Conservation (phyloP, 106 monocot genomes). For the Allium fistulosum region DNA sequence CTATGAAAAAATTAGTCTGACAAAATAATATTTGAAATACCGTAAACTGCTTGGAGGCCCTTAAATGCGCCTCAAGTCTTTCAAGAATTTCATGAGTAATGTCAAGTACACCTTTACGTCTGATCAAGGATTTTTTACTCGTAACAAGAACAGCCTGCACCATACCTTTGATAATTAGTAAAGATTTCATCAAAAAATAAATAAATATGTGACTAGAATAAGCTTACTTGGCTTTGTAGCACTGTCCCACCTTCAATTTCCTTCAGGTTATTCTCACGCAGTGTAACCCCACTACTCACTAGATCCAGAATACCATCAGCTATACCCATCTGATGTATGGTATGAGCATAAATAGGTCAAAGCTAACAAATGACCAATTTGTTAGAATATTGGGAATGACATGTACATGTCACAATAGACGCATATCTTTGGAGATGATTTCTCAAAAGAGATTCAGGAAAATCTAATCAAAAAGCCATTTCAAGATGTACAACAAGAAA, state of each 20-base stretch:
- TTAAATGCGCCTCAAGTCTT: slow-evolving; percentile 90
- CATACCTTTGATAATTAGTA: background rate
- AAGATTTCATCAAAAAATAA: background rate
- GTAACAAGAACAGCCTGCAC: slow-evolving; percentile 88
- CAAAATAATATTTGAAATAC: slow-evolving; percentile 24
- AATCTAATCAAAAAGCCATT: too few relatives aligned
- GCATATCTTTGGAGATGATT: too few relatives aligned
- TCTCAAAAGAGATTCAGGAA: too few relatives aligned
- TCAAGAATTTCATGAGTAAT: slow-evolving; percentile 95
- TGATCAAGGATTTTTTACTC: slow-evolving; percentile 68
- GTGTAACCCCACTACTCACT: slow-evolving; percentile 89
- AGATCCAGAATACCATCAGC: slow-evolving; percentile 94
- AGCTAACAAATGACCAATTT: background rate
- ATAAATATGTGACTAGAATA: background rate
- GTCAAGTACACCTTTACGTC: slow-evolving; percentile 76
- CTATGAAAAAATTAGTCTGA: background rate
- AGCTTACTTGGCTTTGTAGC: slow-evolving; percentile 67
- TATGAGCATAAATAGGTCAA: slow-evolving; percentile 1
- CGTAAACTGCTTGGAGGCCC: slow-evolving; percentile 65
- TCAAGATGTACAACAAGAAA: too few relatives aligned
- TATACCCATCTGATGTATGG: slow-evolving; percentile 64
- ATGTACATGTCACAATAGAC: too few relatives aligned
- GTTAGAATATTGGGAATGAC: background rate
- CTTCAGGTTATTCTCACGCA: slow-evolving; percentile 94
- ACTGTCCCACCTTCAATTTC: slow-evolving; percentile 91